Percentiles rank a stretch among this genome's conserved stretches.
Conservation (phyloP, 768 basidiomycete species). For the Phylloporus sp. region DNA sequence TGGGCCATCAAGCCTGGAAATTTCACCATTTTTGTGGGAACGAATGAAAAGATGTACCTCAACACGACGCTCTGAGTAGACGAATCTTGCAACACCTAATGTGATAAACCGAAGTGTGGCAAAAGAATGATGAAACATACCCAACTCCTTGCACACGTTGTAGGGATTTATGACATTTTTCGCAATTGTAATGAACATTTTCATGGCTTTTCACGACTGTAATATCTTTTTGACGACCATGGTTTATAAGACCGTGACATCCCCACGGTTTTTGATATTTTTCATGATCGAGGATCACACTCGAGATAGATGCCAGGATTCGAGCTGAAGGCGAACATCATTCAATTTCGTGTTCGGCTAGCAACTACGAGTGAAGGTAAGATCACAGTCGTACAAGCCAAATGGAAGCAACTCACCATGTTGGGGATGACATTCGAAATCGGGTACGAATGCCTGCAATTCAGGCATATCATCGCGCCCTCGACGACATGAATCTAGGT, state of each 20-base stretch:
- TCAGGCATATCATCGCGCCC: constrained; percentile 89
- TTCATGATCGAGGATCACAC: neutral
- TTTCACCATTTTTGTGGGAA: constrained; percentile 60
- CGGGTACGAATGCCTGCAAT: constrained; percentile 84
- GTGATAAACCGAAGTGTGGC: no score
- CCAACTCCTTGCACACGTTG: no score
- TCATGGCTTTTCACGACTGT: no score
- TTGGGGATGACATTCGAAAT: constrained; percentile 96
- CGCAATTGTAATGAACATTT: no score
- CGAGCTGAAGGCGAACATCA: constrained; percentile 24
- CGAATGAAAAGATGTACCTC: constrained; percentile 50
- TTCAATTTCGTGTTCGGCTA: constrained; percentile 89
- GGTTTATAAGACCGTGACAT: no score
- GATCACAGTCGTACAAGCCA: neutral
- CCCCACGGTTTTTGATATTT: no score
- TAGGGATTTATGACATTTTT: no score
- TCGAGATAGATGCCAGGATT: neutral
- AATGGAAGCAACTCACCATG: constrained; percentile 84
- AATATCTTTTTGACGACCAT: no score
- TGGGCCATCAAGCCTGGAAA: constrained; percentile 60
- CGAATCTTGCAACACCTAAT: neutral
- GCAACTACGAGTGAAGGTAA: constrained; percentile 48
- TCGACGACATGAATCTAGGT: constrained; percentile 84
- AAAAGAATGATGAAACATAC: no score
- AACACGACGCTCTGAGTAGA: constrained; percentile 37